Evolutionary conservation across 2,329 filamentous ascomycete genomes (phyloP).

Genomic region (Metarhizium anisopliae): DNA sequence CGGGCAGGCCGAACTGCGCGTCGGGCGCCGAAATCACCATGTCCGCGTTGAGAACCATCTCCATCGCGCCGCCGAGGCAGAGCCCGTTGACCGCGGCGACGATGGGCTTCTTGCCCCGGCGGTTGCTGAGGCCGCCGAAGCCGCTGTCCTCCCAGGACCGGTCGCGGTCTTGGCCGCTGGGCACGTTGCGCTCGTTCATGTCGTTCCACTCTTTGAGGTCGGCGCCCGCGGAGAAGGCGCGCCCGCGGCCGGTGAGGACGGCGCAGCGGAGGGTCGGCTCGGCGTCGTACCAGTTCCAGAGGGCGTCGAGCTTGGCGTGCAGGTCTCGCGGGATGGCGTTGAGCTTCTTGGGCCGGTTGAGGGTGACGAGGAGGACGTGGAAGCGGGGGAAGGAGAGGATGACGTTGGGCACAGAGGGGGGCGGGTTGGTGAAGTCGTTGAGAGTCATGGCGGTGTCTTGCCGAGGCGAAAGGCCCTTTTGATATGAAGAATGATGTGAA

Average conservation of each 20-base stretch:
- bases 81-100: slow-evolving; percentile 69
- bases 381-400: slow-evolving; percentile 41
- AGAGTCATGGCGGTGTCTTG: slow-evolving; percentile 9
- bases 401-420: slow-evolving; percentile 32
- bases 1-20: slow-evolving; percentile 60
- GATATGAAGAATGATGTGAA: neutral
- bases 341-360: slow-evolving; percentile 25
- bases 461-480: neutral
- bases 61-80: slow-evolving; percentile 67
- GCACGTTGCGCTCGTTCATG: slow-evolving; percentile 23
- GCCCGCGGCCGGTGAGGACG: slow-evolving; percentile 51
- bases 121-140: slow-evolving; percentile 58
- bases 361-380: slow-evolving; percentile 33
- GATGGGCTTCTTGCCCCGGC: slow-evolving; percentile 63
- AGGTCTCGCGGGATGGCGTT: slow-evolving; percentile 44
- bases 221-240: slow-evolving; percentile 59
- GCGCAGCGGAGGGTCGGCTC: slow-evolving; percentile 52
- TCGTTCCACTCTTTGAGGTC: slow-evolving; percentile 54
- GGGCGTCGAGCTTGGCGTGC: slow-evolving; percentile 37
- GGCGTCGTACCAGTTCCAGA: slow-evolving; percentile 53
- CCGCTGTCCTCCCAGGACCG: slow-evolving; percentile 34
- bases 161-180: slow-evolving; percentile 3
- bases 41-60: slow-evolving; percentile 68
- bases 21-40: slow-evolving; percentile 52
- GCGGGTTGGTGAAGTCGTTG: slow-evolving; percentile 21